These are phyloP conservation scores for Ascochyta lentis DNA, from an alignment of 2,329 filamentous ascomycete species.

Conservation along the genomic window DNA sequence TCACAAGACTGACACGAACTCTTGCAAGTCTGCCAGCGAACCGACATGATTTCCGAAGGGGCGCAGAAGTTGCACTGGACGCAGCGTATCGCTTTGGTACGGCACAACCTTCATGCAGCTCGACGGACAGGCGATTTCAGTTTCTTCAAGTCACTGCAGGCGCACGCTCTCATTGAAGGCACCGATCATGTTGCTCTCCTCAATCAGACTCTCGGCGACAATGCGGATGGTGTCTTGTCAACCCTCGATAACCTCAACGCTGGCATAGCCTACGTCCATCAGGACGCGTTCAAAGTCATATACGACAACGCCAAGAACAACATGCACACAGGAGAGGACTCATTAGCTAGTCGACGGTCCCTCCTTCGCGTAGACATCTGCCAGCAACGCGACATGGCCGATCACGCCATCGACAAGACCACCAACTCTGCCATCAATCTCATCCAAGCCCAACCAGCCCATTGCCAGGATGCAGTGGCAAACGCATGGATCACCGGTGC, in stretches of 20 bases:
- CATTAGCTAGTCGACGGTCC: constrained; percentile 36
- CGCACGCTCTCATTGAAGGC: constrained; percentile 52
- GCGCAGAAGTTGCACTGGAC: constrained; percentile 54
- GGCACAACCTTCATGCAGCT: constrained; percentile 55
- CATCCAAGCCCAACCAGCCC: constrained; percentile 51
- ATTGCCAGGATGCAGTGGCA: constrained; percentile 51
- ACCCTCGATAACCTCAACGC: constrained; percentile 56
- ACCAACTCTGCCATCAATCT: constrained; percentile 53
- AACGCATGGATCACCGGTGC: constrained; percentile 55
- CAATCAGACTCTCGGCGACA: constrained; percentile 49
- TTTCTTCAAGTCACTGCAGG: constrained; percentile 57
- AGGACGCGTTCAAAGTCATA: constrained; percentile 56
- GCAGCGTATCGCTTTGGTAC: constrained; percentile 54
- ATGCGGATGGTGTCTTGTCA: constrained; percentile 52
- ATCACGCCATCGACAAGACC: constrained; percentile 56
- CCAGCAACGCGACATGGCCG: constrained; percentile 55
- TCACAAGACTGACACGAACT: neutral
- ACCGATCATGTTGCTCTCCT: constrained; percentile 55
- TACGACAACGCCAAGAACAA: constrained; percentile 52
- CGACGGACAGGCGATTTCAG: constrained; percentile 54
- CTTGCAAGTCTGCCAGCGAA: neutral
- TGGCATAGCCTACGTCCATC: constrained; percentile 54
- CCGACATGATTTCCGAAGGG: constrained; percentile 24
- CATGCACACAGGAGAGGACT: constrained; percentile 42
- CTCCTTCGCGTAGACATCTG: constrained; percentile 53